A percentile compares a stretch with the other conserved stretches of the same genome.
phyloP scores from a whole-genome alignment of 495 filamentous ascomycete genomes.

The Apiosordaria backusii region DNA sequence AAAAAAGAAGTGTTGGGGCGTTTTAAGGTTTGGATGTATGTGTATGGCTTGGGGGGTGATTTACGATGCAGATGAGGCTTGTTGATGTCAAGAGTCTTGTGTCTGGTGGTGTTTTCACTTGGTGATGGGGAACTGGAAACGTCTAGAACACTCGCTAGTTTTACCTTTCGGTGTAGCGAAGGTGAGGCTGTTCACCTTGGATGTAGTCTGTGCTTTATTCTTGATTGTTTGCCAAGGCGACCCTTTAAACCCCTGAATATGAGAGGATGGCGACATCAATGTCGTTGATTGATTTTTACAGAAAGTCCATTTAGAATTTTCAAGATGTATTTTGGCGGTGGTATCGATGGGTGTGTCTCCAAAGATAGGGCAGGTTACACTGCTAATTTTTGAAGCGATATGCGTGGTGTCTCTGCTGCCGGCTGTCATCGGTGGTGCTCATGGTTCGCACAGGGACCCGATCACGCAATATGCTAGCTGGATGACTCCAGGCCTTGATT shows the following conservation, averaged over 20 bases:
- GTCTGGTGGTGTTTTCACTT: background rate
- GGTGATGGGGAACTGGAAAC: constrained; percentile 14
- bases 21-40: background rate
- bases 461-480: constrained; percentile 19
- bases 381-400: background rate
- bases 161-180: constrained; percentile 4
- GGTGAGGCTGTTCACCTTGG: constrained; percentile 9
- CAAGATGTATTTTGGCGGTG: background rate
- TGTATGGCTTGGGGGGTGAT: background rate
- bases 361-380: background rate
- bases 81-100: background rate
- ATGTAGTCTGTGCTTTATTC: background rate
- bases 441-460: background rate
- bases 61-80: background rate
- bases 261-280: background rate
- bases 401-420: background rate
- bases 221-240: background rate
- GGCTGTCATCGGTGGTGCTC: constrained; percentile 2
- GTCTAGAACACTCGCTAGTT: constrained; percentile 18
- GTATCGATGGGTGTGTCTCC: background rate
- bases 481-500: constrained; percentile 12
- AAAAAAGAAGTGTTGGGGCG: background rate
- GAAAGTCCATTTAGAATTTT: background rate
- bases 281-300: background rate
- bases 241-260: background rate